phyloP scores from a whole-genome alignment of 257 asterid genomes.

The Anisodus tanguticus region DNA sequence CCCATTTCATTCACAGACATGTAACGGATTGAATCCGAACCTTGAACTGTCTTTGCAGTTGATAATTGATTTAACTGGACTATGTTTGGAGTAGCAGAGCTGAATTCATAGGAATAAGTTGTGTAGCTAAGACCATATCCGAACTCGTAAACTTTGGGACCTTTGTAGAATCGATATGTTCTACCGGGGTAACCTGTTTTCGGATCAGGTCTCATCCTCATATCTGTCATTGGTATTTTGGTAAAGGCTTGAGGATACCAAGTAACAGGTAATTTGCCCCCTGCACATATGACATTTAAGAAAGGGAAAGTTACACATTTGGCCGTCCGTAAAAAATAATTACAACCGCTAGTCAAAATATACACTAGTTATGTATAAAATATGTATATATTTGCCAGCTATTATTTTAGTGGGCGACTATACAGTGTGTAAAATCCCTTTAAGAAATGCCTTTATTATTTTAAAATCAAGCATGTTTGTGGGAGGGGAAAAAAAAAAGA shows the following conservation, averaged over 20 bases:
- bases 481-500: background rate
- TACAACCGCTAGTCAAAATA: too few relatives aligned
- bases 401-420: too few relatives aligned
- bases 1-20: slow-evolving; percentile 53
- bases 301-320: too few relatives aligned
- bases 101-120: slow-evolving; percentile 52
- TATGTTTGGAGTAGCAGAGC: slow-evolving; percentile 52
- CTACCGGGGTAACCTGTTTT: slow-evolving; percentile 76
- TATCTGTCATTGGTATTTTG: slow-evolving; percentile 78
- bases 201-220: slow-evolving; percentile 83
- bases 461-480: background rate
- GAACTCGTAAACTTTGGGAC: slow-evolving; percentile 66
- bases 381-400: too few relatives aligned
- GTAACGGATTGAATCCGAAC: slow-evolving; percentile 36
- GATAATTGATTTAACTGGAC: slow-evolving; percentile 47
- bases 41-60: slow-evolving; percentile 17
- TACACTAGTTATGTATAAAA: too few relatives aligned
- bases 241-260: slow-evolving; percentile 79
- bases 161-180: slow-evolving; percentile 72
- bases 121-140: slow-evolving; percentile 89
- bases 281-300: slow-evolving; percentile 36
- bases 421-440: too few relatives aligned
- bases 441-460: background rate
- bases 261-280: slow-evolving; percentile 81
- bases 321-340: too few relatives aligned